Conservation (phyloP, 208 protist genomes). For the Porcisia hertigi region DNA sequence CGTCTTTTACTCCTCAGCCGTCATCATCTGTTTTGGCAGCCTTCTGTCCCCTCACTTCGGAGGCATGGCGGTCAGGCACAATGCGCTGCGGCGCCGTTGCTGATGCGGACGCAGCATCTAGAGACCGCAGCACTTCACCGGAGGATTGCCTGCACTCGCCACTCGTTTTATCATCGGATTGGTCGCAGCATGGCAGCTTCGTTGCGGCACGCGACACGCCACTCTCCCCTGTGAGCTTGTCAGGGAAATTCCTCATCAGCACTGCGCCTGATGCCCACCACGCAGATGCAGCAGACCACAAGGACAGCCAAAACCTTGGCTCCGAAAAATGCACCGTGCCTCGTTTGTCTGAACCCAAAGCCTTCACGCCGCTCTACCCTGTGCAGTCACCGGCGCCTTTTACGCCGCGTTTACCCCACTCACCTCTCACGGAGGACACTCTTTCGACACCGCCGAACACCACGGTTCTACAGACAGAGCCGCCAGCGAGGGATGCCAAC, state of each 20-base stretch:
- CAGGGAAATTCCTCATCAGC: background rate
- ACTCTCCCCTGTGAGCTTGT: background rate
- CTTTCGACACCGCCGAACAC: background rate
- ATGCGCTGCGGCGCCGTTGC: background rate
- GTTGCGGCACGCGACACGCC: background rate
- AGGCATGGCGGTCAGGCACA: conserved; percentile 15
- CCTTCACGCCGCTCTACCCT: background rate
- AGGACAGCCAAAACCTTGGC: too few species aligned
- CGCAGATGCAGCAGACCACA: background rate
- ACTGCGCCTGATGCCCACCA: background rate
- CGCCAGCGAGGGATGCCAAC: background rate
- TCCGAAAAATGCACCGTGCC: background rate
- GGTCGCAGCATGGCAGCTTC: background rate
- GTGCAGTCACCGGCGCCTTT: background rate
- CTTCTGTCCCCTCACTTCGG: conserved; percentile 13
- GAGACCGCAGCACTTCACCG: background rate
- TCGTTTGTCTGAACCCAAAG: background rate
- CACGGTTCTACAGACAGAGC: background rate
- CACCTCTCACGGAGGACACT: background rate
- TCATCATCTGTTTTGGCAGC: background rate
- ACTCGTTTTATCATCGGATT: background rate
- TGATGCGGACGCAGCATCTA: background rate
- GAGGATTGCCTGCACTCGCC: background rate
- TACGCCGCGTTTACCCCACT: background rate
- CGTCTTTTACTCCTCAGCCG: background rate